phyloP scores from a whole-genome alignment of 1,139 yeast species.

The Magnusiomyces clavatus region DNA sequence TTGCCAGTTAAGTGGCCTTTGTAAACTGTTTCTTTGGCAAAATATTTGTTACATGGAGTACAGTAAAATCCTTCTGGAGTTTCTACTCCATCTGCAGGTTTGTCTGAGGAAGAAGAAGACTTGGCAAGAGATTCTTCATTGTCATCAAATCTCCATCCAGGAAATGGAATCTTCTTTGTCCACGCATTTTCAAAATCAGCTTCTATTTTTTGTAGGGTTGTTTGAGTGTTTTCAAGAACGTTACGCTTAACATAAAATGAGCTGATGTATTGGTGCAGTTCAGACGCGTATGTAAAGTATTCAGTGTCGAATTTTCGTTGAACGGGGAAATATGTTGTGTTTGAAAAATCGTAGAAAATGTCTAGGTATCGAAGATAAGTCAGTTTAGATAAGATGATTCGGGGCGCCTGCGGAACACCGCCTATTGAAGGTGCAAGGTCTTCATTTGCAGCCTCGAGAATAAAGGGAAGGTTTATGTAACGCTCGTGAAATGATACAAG shows the following conservation, averaged over 20 bases:
- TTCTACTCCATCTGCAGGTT: slow-evolving; percentile 10
- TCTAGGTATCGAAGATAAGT: slow-evolving; percentile 48
- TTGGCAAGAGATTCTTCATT: slow-evolving; percentile 25
- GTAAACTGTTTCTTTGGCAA: slow-evolving; percentile 60
- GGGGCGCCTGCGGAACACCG: neutral
- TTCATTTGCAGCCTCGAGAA: slow-evolving; percentile 13
- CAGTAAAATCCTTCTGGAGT: slow-evolving; percentile 39
- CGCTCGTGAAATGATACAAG: slow-evolving; percentile 42
- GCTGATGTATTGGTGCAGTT: slow-evolving; percentile 41
- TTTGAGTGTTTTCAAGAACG: slow-evolving; percentile 43
- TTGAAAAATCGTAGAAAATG: slow-evolving; percentile 38
- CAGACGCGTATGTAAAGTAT: slow-evolving; percentile 41
- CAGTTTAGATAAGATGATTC: slow-evolving; percentile 18
- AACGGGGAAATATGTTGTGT: slow-evolving; percentile 19
- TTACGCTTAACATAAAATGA: slow-evolving; percentile 40
- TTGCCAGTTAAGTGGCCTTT: slow-evolving; percentile 67
- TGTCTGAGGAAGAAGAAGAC: slow-evolving; percentile 1
- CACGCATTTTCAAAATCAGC: slow-evolving; percentile 31
- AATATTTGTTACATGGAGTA: slow-evolving; percentile 53
- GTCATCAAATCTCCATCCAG: slow-evolving; percentile 19
- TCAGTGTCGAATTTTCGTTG: slow-evolving; percentile 25
- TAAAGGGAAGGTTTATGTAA: slow-evolving; percentile 41
- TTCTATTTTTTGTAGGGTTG: slow-evolving; percentile 32
- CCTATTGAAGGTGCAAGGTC: neutral
- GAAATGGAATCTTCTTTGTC: slow-evolving; percentile 20